Percentiles rank a stretch among this genome's conserved stretches.
These are phyloP conservation scores for Debaryomycetaceae sp. DNA, from an alignment of 1,139 yeast species.

Conservation along the genomic window DNA sequence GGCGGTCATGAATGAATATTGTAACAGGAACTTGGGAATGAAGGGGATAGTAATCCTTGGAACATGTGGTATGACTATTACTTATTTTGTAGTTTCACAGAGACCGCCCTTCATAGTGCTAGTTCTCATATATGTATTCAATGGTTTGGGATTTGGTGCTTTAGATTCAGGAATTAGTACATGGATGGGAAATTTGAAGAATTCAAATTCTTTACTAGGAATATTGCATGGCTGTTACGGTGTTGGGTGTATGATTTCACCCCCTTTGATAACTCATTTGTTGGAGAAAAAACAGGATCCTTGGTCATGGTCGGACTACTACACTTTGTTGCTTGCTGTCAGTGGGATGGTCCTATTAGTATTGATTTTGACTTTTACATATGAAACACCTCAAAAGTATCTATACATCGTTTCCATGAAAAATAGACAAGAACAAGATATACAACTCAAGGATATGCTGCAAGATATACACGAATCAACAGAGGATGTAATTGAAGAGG, in stretches of 20 bases:
- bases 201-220: constrained; percentile 64
- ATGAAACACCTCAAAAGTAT: constrained; percentile 58
- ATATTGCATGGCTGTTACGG: constrained; percentile 68
- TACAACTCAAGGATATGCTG: constrained; percentile 10
- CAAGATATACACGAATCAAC: constrained; percentile 9
- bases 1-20: constrained; percentile 33
- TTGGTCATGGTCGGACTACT: constrained; percentile 49
- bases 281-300: constrained; percentile 30
- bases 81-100: constrained; percentile 24
- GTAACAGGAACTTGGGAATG: constrained; percentile 33
- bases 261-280: constrained; percentile 51
- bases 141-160: constrained; percentile 60
- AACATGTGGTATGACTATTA: constrained; percentile 25
- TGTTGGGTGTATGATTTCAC: constrained; percentile 63
- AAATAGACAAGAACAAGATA: constrained; percentile 9
- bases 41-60: constrained; percentile 39
- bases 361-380: constrained; percentile 32
- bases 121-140: constrained; percentile 32
- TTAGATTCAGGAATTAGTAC: constrained; percentile 60
- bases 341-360: constrained; percentile 22
- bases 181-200: constrained; percentile 54
- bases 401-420: constrained; percentile 26
- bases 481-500: constrained; percentile 15
- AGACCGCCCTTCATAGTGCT: constrained; percentile 39
- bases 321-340: constrained; percentile 30